Base-by-base conservation (phyloP, 2,329 filamentous ascomycete species). In the Microcera coccophila region DNA sequence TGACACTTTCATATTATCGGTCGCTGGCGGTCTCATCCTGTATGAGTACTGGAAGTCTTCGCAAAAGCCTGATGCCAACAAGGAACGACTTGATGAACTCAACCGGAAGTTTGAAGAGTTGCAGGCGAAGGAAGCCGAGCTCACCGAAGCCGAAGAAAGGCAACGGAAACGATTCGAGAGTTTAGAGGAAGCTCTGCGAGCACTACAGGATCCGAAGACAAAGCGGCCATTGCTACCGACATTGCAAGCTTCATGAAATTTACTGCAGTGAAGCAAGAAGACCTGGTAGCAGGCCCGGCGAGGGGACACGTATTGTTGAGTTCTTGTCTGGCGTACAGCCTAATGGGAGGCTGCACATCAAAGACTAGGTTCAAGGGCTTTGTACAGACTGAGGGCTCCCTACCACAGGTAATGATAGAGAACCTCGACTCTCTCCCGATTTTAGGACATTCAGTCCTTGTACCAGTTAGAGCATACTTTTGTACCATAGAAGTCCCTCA, bases 41-140 rank as follows among this genome's bases (percentile, higher is more conserved):
- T 84, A 79, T 60, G 81, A 84, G 63, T 82, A 78, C 50, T 76
- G 78, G 61, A 75, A 72, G 52, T 67, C 75, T 7, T 70, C 73
- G n/a, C 67, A 72, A 52, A 84, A 84, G 61, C 79, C 81, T 8
- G 81, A 84, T 53, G 51, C 66, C 41, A 81, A 78, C 54, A 65
- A 69, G 33, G 73, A 79, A 55, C 73, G 65, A 48, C 72, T 81
- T 41, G 69, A 73, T 19, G 73, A 73, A 44, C 66, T 82, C 19
- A 65, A 69, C 26, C 56, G 61, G 36, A 66, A 68, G 43, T 58
- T 79, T 11, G 74, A 77, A 19, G 72, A 75, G 46, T 63, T 81
- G 28, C 68, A 69, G 52, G 64, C 58, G 55, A 68, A 66, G 45
- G 75, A 78, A 43, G 68, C 72, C 47, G 76, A 77, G 49, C 65